Evolutionary conservation across 1,284 basidiomycete species (phyloP).

Genomic region (Cerrena zonata): DNA sequence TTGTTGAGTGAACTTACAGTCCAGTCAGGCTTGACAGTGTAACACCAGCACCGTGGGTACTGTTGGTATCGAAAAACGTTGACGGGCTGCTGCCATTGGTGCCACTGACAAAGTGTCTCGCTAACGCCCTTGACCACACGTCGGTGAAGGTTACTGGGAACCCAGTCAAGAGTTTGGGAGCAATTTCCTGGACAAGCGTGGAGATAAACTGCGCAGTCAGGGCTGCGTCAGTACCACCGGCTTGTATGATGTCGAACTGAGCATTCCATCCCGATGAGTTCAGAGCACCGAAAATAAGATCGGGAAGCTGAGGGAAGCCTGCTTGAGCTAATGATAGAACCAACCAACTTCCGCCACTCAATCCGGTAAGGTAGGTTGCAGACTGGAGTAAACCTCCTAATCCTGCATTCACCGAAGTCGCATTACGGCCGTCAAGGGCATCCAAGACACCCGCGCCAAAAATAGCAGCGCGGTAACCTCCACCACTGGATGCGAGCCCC

Average conservation of each 20-base stretch:
- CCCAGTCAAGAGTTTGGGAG: slow-evolving; percentile 17
- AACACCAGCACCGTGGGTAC: slow-evolving; percentile 24
- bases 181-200: slow-evolving; percentile 18
- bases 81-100: slow-evolving; percentile 18
- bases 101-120: slow-evolving; percentile 24
- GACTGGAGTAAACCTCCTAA: slow-evolving; percentile 46
- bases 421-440: slow-evolving; percentile 45
- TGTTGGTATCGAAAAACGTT: background rate
- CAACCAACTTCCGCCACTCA: slow-evolving; percentile 36
- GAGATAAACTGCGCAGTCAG: slow-evolving; percentile 15
- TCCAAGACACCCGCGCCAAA: slow-evolving; percentile 47
- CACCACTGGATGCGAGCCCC: slow-evolving; percentile 42
- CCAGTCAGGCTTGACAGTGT: slow-evolving; percentile 21
- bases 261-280: background rate
- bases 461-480: slow-evolving; percentile 42
- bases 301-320: slow-evolving; percentile 21
- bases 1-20: slow-evolving; percentile 16
- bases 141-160: slow-evolving; percentile 24
- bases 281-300: background rate
- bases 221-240: slow-evolving; percentile 17
- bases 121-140: slow-evolving; percentile 23
- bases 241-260: slow-evolving; percentile 15
- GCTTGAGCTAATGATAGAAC: slow-evolving; percentile 24
- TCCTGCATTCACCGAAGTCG: slow-evolving; percentile 24
- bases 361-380: slow-evolving; percentile 37